Evolutionary conservation across 345 rosid species (phyloP), one percentile per base, ranked within the genome.

Genomic region (thale cress (Arabidopsis thaliana)): DNA sequence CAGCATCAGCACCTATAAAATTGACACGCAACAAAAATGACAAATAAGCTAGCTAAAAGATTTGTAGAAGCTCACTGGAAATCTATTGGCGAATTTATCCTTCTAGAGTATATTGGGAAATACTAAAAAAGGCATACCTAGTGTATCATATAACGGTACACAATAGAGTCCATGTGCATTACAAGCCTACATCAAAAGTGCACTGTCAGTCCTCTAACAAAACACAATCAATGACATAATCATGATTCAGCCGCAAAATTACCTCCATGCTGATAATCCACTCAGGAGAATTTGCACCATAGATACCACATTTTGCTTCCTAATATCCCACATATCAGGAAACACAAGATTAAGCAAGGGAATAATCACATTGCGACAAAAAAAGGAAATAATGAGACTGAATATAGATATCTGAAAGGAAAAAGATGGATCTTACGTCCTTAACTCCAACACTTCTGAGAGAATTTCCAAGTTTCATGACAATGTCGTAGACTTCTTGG

Each of bases 191-290:
- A 87, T 67, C 23, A 69, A 23, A 74, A 70, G 5, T 25, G 3
- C 59, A 64, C 52, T 14, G 61, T 57, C 37, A 79, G 55, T 73
- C 63, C 24, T 30, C 38, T 49, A 53, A n/a, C 56, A 11, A 42
- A 73, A 44, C 48, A 41, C 3, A 77, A 55, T 53, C 16, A 16
- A 55, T 30, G 23, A 56, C 56, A 37, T n/a, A 23, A 62, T 23
- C 13, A 77, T 56, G 67, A 71, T 30, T 16, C 13, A 7, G 34
- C 53, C 0, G 4, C 28, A 20, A 64, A n/a, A 55, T 72, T 44
- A 72, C 97, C 96, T 92, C 92, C 97, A 92, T 90, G 87, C 97
- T 88, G 68, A 92, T 85, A 67, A 90, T 78, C 97, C 97, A 92
- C 77, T 90, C 94, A 4, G 97, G 65, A 33, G 81, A 84, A 57